Percentiles rank a stretch among this genome's conserved stretches.
Conservation (phyloP, 1,284 basidiomycete genomes). For the Leccinum insolens region DNA sequence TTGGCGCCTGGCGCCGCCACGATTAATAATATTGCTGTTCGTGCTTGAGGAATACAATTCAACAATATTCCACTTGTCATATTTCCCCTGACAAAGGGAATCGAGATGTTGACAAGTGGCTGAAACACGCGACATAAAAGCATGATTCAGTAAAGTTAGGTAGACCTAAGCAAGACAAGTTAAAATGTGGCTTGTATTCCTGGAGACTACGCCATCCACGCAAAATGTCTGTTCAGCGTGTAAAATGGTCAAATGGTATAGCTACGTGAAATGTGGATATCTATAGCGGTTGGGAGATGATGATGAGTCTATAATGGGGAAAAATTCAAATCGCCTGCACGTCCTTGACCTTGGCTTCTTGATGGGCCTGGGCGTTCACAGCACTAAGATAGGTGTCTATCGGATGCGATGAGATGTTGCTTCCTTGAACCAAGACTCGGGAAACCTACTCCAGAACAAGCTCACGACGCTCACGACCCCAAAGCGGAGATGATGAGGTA, state of each 20-base stretch:
- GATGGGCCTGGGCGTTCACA: constrained; percentile 38
- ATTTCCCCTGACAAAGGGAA: too few species aligned
- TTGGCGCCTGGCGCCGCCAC: too few species aligned
- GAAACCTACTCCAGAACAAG: constrained; percentile 82
- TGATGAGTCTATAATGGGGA: background rate
- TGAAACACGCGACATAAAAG: too few species aligned
- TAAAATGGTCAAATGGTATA: constrained; percentile 14
- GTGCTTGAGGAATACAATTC: too few species aligned
- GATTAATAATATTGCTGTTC: too few species aligned
- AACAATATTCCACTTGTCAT: too few species aligned
- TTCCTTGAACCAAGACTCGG: constrained; percentile 9
- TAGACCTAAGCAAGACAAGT: too few species aligned
- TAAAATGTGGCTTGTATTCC: background rate
- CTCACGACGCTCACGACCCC: constrained; percentile 78
- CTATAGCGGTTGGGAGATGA: constrained; percentile 19
- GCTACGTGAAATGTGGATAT: constrained; percentile 15
- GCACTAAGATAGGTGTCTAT: constrained; percentile 52
- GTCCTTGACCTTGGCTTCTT: constrained; percentile 3
- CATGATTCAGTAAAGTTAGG: background rate
- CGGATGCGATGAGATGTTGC: constrained; percentile 1
- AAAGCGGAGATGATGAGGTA: constrained; percentile 82
- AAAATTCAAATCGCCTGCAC: constrained; percentile 10
- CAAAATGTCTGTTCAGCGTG: background rate
- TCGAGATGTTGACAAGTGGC: too few species aligned
- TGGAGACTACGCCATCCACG: background rate